These are phyloP conservation scores for Saccharomycopsis lassenensis DNA, from an alignment of 805 yeast species.

Conservation along the genomic window DNA sequence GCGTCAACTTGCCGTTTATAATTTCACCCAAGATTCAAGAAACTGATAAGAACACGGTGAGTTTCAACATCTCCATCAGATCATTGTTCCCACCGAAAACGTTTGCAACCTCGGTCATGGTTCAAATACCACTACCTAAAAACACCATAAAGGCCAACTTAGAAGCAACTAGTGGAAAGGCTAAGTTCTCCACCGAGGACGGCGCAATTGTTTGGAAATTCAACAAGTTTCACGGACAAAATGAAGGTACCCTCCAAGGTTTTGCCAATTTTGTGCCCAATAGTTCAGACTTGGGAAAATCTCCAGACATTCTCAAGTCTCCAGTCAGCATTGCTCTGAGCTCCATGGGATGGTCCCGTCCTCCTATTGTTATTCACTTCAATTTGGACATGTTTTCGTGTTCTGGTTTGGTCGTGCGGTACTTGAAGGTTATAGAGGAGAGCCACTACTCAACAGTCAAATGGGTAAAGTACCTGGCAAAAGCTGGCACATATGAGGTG, in stretches of 20 bases:
- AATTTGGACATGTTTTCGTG: conserved; percentile 62
- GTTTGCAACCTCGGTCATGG: conserved; percentile 49
- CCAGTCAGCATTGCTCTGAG: conserved; percentile 2
- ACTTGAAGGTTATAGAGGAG: conserved; percentile 52
- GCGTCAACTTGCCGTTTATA: conserved; percentile 59
- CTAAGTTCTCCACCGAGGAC: conserved; percentile 57
- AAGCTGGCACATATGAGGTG: conserved; percentile 73
- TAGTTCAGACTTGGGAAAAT: neutral
- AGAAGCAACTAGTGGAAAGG: conserved; percentile 49
- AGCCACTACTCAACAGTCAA: conserved; percentile 61
- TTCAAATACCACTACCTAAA: conserved; percentile 63
- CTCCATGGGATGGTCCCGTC: conserved; percentile 42
- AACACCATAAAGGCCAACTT: conserved; percentile 39
- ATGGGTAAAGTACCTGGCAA: conserved; percentile 75
- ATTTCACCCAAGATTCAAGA: conserved; percentile 45
- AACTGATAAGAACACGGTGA: conserved; percentile 35
- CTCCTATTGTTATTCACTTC: conserved; percentile 67
- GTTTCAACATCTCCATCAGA: conserved; percentile 48
- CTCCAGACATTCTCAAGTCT: neutral
- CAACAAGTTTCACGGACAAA: conserved; percentile 54
- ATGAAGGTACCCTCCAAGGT: conserved; percentile 40
- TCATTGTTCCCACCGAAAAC: conserved; percentile 50
- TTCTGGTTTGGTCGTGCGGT: conserved; percentile 67
- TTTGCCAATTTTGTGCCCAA: conserved; percentile 39
- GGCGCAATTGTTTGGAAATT: conserved; percentile 60